Base-by-base conservation (phyloP, 2,329 filamentous ascomycete genomes). In the Aspergillus arachidicola region DNA sequence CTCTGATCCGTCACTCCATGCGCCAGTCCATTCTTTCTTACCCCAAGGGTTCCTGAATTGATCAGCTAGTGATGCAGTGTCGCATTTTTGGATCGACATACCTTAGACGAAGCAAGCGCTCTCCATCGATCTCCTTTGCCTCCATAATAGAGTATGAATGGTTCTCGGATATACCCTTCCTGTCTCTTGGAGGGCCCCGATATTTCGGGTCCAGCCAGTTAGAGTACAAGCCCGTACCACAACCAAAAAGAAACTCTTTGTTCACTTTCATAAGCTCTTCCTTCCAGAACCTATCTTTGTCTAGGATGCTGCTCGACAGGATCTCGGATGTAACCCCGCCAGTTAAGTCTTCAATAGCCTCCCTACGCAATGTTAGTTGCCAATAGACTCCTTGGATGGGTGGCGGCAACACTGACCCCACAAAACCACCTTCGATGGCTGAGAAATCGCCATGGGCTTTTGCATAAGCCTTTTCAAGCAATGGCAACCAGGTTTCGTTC, bases 371-470 rank as follows among this genome's bases (percentile, higher is more conserved):
- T 51, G 36, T 66, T 23, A 66, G 38, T 36, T 2, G 28, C 7
- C n/a, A 36, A 23, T 21, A 26, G 23, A 36, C 23, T 55, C 21
- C 11, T 30, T 23, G 26, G 4, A 46, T 36, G 11, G 30, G 26
- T 38, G 36, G n/a, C 5, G 1, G 14, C 11, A 28, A n/a, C 14
- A 70, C 78, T 64, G 77, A 84, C 73, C 84, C 89, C 21, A 90
- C 89, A 73, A 89, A 92, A 0, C 91, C 91, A 7, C 91, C 91
- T 46, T 91, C 85, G 38, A 96, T 91, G 1, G 89, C 85, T 21
- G 84, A 86, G 69, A 91, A 96, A 72, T 95, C 91, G 3, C 91
- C 91, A 69, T 95, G 92, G 0, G 90, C 90, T 76, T 95, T 95
- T 23, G 92, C 92, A 73, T 91, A 94, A 1, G 92, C 92, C 76